Conservation (phyloP, 2,329 filamentous ascomycete species). For the Hysterium pulicare region DNA sequence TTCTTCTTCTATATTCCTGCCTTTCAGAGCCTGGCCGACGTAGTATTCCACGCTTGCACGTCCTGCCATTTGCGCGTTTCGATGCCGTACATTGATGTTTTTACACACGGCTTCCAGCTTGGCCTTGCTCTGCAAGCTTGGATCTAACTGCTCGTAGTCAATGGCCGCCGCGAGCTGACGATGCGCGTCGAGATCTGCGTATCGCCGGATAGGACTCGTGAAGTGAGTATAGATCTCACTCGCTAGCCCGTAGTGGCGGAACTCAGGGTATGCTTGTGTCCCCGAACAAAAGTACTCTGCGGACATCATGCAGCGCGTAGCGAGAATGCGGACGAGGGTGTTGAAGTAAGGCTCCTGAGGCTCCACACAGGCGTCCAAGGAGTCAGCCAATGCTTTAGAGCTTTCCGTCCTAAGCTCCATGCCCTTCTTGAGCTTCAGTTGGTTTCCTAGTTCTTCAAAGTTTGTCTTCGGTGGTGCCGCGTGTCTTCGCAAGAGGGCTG, state of each 20-base stretch:
- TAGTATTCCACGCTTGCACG: conserved; percentile 96
- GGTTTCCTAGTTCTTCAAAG: conserved; percentile 89
- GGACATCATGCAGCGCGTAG: conserved; percentile 98
- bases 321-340: conserved; percentile 94
- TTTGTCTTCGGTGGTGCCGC: conserved; percentile 90
- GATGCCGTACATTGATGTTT: conserved; percentile 96
- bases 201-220: conserved; percentile 93
- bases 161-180: conserved; percentile 94
- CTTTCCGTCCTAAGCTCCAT: conserved; percentile 80
- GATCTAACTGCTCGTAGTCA: conserved; percentile 82
- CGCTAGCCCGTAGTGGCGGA: conserved; percentile 94
- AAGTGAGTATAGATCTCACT: conserved; percentile 99
- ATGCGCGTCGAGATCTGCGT: conserved; percentile 94
- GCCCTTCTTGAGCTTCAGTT: conserved; percentile 81
- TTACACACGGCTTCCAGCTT: conserved; percentile 92
- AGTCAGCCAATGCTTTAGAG: conserved; percentile 89
- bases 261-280: conserved; percentile 88
- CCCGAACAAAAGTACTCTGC: conserved; percentile 98
- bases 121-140: conserved; percentile 73
- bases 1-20: conserved; percentile 71
- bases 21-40: conserved; percentile 92
- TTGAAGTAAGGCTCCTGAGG: conserved; percentile 90
- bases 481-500: conserved; percentile 88
- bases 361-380: conserved; percentile 81
- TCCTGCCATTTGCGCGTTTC: conserved; percentile 94